A percentile compares a stretch with the other conserved stretches of the same genome.
phyloP scores from a whole-genome alignment of 495 filamentous ascomycete genomes.

The Penicillium flavigenum region DNA sequence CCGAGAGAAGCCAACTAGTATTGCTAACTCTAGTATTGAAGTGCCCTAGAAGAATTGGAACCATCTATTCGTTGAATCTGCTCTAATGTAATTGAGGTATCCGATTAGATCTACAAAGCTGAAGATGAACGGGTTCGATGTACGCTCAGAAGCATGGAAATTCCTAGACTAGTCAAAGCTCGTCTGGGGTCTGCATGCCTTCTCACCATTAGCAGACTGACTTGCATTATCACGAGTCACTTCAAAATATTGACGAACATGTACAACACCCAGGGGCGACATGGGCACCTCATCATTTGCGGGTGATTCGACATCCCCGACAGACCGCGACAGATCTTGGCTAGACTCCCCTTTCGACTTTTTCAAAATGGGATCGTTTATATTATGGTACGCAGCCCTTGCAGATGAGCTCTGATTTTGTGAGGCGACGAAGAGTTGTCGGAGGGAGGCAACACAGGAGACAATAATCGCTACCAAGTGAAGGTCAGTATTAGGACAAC shows the following conservation, averaged over 20 bases:
- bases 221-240: not conserved
- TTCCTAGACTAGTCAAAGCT: not conserved
- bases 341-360: not conserved
- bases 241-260: slow-evolving; percentile 16
- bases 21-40: too few relatives aligned
- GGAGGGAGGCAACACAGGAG: slow-evolving; percentile 16
- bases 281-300: slow-evolving; percentile 1
- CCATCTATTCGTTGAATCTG: too few relatives aligned
- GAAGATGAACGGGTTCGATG: not conserved
- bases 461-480: slow-evolving; percentile 13
- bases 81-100: not conserved
- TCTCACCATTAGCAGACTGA: not conserved
- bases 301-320: not conserved
- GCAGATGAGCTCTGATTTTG: slow-evolving; percentile 7
- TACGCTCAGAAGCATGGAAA: not conserved
- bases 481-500: not conserved
- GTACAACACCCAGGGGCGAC: slow-evolving; percentile 9
- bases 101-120: not conserved
- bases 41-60: too few relatives aligned
- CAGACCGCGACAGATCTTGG: not conserved
- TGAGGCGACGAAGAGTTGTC: slow-evolving; percentile 14
- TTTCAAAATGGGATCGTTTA: not conserved
- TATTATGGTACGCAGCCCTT: not conserved
- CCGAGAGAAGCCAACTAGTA: too few relatives aligned
- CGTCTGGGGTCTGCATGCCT: not conserved